Percentiles rank a stretch among this genome's conserved stretches.
phyloP scores from a whole-genome alignment of 331 rosid species.

The Pyrus hybrid region DNA sequence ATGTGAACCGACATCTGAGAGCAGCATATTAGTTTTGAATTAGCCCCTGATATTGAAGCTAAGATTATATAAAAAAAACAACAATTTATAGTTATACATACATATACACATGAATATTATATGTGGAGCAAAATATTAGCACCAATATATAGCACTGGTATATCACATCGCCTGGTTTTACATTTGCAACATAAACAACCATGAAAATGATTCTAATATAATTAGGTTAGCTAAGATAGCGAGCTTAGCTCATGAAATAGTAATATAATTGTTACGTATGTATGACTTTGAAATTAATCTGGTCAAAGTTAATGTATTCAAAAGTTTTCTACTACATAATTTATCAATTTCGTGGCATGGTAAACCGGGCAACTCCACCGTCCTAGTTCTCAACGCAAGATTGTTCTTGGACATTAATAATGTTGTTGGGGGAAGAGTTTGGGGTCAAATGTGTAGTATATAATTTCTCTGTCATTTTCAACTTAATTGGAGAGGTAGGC shows the following conservation, averaged over 20 bases:
- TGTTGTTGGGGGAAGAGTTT: not conserved
- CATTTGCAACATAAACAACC: not conserved
- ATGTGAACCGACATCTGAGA: not conserved
- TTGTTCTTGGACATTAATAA: not conserved
- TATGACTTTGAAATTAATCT: not conserved
- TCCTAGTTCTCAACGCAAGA: slow-evolving; percentile 2
- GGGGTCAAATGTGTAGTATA: not conserved
- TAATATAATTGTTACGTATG: too few species aligned
- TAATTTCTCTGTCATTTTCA: too few species aligned
- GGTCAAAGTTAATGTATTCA: slow-evolving; percentile 6
- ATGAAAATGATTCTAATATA: not conserved
- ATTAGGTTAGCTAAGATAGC: not conserved
- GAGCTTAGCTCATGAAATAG: not conserved
- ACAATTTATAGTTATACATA: too few species aligned
- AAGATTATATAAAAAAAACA: not conserved
- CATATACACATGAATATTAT: not conserved
- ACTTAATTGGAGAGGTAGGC: too few species aligned
- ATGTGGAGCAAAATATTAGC: not conserved
- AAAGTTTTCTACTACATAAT: not conserved
- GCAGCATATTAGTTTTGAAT: not conserved
- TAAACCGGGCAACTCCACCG: slow-evolving; percentile 18
- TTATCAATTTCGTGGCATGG: slow-evolving; percentile 1
- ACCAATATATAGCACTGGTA: not conserved
- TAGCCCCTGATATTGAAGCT: not conserved
- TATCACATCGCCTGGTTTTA: slow-evolving; percentile 7